phyloP scores from a whole-genome alignment of 108 stramenopile genomes.

The Cyclotella kingstonii region DNA sequence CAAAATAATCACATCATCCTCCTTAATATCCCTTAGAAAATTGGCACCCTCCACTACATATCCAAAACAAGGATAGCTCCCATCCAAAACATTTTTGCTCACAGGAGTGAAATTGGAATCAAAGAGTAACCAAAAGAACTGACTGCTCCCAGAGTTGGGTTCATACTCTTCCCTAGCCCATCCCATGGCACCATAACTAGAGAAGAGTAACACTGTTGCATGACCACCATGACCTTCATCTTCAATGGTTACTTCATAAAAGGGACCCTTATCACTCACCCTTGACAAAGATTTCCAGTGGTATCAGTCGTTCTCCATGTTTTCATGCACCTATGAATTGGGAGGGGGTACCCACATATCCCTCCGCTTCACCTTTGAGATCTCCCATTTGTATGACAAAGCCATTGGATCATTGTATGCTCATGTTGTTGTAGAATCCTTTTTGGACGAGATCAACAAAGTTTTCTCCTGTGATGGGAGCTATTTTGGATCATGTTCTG shows the following conservation, averaged over 20 bases:
- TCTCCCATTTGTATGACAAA: conserved; percentile 97
- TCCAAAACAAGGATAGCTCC: conserved; percentile 91
- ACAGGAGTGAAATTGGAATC: conserved; percentile 96
- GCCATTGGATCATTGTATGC: conserved; percentile 92
- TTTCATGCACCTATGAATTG: conserved; percentile 73
- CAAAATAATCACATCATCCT: conserved; percentile 89
- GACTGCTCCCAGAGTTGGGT: conserved; percentile 87
- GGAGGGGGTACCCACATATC: conserved; percentile 83
- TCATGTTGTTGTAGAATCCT: conserved; percentile 95
- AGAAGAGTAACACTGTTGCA: conserved; percentile 90
- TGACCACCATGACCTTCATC: conserved; percentile 95
- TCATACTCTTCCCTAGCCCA: conserved; percentile 97
- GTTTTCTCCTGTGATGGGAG: conserved; percentile 92
- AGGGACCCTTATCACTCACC: conserved; percentile 89
- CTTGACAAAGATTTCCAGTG: conserved; percentile 86
- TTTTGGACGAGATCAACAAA: conserved; percentile 94
- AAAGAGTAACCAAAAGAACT: conserved; percentile 97
- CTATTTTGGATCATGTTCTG: conserved; percentile 34
- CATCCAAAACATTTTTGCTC: conserved; percentile 97
- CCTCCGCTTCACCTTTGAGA: conserved; percentile 88
- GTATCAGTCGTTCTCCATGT: conserved; percentile 87
- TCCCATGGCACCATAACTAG: conserved; percentile 93
- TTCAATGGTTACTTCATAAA: conserved; percentile 93
- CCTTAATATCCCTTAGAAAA: conserved; percentile 87
- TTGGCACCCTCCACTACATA: conserved; percentile 93